Evolutionary conservation across 306 rosid species (phyloP).

Genomic region (Leucaena leucocephala): DNA sequence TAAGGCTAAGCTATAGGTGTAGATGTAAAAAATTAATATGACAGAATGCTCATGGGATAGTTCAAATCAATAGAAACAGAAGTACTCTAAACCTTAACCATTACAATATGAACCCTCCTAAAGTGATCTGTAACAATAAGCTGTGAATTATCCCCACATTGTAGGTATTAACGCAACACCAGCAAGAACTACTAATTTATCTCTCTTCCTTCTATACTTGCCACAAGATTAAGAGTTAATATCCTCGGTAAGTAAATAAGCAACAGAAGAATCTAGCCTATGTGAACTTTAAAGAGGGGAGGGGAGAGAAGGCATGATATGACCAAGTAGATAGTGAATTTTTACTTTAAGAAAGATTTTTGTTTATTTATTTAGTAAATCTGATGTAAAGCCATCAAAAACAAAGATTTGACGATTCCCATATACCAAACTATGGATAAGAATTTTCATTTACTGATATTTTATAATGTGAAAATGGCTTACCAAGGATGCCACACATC

Average conservation of each 20-base stretch:
- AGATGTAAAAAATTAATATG: neutral
- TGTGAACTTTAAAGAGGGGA: neutral
- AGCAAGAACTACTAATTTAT: conserved; percentile 63
- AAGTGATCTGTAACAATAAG: conserved; percentile 79
- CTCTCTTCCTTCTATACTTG: conserved; percentile 96
- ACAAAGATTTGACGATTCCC: neutral
- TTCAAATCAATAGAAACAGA: conserved; percentile 1
- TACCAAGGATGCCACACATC: neutral
- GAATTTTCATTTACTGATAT: neutral
- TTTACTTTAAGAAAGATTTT: neutral
- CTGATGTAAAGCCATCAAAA: neutral
- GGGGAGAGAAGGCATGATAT: neutral
- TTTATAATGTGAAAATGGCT: neutral
- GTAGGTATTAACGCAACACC: conserved; percentile 84
- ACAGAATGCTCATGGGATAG: neutral
- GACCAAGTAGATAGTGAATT: neutral
- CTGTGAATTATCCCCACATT: conserved; percentile 87
- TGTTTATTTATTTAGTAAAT: neutral
- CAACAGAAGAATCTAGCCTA: conserved; percentile 9
- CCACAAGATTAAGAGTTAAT: conserved; percentile 26
- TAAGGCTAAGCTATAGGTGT: neutral
- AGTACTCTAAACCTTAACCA: conserved; percentile 79
- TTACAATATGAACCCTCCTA: conserved; percentile 95
- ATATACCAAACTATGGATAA: neutral
- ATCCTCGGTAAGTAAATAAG: conserved; percentile 25